These are phyloP conservation scores for Colletotrichum theobromicola DNA, from an alignment of 2,329 filamentous ascomycete species.

Conservation along the genomic window DNA sequence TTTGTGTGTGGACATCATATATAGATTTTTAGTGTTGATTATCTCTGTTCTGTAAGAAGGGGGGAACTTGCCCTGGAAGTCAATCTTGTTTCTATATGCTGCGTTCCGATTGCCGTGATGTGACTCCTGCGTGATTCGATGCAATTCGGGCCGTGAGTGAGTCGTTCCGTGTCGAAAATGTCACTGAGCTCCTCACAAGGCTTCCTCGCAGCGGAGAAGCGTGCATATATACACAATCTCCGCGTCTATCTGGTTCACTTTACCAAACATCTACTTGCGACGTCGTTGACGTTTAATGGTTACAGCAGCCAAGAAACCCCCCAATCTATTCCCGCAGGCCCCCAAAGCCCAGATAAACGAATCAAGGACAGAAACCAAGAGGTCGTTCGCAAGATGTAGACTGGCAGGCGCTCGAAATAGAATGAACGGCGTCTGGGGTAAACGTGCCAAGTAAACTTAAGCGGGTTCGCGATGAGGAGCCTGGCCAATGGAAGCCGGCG, in stretches of 20 bases:
- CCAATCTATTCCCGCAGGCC: neutral
- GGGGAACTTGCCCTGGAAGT: slow-evolving; percentile 4
- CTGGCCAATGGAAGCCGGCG: neutral
- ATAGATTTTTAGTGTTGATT: slow-evolving; percentile 20
- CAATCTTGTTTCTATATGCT: neutral
- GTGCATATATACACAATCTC: slow-evolving; percentile 18
- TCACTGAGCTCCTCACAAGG: neutral
- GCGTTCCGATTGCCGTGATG: neutral
- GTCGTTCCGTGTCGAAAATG: neutral
- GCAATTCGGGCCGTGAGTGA: neutral
- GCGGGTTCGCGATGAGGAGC: neutral
- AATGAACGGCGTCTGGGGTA: neutral
- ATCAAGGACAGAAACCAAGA: neutral
- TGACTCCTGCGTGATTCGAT: neutral
- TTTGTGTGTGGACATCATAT: slow-evolving; percentile 14
- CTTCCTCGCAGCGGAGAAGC: neutral
- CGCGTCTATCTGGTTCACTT: neutral
- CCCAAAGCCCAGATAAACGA: neutral
- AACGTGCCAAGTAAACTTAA: neutral
- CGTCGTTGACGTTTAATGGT: neutral
- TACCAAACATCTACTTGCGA: neutral
- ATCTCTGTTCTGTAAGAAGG: slow-evolving; percentile 15
- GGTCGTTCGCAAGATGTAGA: neutral
- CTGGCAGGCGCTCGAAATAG: neutral
- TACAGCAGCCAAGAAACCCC: neutral